Evolutionary conservation across 352 stramenopile species (phyloP).

Genomic region (Phytophthora vignae): DNA sequence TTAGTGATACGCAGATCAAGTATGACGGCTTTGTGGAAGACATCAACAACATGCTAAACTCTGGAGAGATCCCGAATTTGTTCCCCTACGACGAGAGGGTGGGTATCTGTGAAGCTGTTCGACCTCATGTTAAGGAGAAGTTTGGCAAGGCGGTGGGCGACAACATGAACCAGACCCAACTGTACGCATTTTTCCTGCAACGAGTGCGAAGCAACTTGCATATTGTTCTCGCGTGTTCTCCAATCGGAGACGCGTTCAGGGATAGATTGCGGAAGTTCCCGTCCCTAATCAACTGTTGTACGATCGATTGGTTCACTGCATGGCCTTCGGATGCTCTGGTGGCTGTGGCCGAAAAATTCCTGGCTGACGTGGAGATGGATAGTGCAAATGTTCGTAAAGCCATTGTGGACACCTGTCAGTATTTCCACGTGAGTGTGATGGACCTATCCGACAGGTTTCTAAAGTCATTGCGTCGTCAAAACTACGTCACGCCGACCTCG

Average conservation of each 20-base stretch:
- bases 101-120: conserved; percentile 91
- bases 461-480: conserved; percentile 85
- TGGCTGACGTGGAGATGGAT: conserved; percentile 92
- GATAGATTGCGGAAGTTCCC: conserved; percentile 95
- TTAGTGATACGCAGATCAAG: conserved; percentile 97
- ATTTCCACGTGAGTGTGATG: conserved; percentile 93
- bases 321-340: conserved; percentile 94
- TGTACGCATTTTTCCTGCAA: conserved; percentile 95
- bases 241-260: conserved; percentile 95
- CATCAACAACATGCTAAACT: conserved; percentile 98
- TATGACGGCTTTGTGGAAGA: conserved; percentile 97
- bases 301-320: conserved; percentile 97
- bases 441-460: conserved; percentile 89
- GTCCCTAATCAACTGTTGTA: conserved; percentile 97
- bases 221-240: conserved; percentile 95
- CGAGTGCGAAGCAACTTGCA: conserved; percentile 93
- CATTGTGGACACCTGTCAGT: conserved; percentile 93
- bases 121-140: conserved; percentile 92
- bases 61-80: conserved; percentile 95
- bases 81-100: conserved; percentile 94
- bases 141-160: conserved; percentile 90
- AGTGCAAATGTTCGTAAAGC: conserved; percentile 67
- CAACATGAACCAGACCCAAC: conserved; percentile 91
- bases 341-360: conserved; percentile 94
- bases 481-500: conserved; percentile 96